Evolutionary conservation across 306 rosid species (phyloP), one percentile per base, ranked within the genome.

Genomic region (Lathyrus sativus): DNA sequence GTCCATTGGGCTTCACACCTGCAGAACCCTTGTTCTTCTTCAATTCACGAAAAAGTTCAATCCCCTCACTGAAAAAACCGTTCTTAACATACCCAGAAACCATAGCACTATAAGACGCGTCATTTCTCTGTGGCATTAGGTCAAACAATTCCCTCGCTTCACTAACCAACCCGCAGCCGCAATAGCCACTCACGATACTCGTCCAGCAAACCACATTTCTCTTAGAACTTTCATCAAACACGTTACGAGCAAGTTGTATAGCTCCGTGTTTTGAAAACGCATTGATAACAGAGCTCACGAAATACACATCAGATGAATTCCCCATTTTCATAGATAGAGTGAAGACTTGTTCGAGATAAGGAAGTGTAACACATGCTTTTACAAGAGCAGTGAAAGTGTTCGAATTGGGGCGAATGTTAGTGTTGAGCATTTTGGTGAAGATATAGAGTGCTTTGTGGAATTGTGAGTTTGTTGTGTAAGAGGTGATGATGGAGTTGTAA

Each of bases 31-130:
- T 56, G 26, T 33, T 33, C 24, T 48, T 53, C 69, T 50, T 77
- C 22, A 77, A 41, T 44, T 69, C 68, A 7, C 68, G 74, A 3
- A 77, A 81, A 24, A 81, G 54, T 0, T 64, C 59, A 44, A 81
- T 69, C 0, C 64, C 85, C 41, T 81, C 77, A n/a, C 8, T 45
- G 68, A 49, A 81, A 44, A 15, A 58, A 17, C 79, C 82, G 15
- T 81, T 81, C 51, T n/a, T 69, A 5, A 81, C 85, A 56, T 81
- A 77, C 37, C 79, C 85, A 19, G 79, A 77, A 0, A 81, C 68
- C 82, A 81, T 81, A 2, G 85, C 82, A 15, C 82, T 81, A 7
- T 41, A 73, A 0, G 76, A 73, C 42, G 75, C 79, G 5, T 50
- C 77, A 31, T 77, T 81, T 9, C 43, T 56, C 0, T 29, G 7